Conservation (phyloP, 2,329 filamentous ascomycete species). For the Penicillium sp. region DNA sequence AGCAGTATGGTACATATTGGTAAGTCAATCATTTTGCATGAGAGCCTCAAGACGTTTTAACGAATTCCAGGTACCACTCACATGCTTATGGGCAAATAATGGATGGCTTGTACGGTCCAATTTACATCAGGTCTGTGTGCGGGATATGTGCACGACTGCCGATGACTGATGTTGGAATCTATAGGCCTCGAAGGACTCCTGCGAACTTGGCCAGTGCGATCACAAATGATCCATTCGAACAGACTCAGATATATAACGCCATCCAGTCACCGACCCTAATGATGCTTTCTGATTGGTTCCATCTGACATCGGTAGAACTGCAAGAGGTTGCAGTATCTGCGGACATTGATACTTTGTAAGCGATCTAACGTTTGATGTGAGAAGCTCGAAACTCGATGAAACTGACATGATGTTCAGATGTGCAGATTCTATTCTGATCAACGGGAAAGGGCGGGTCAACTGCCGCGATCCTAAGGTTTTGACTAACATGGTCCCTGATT, state of each 20-base stretch:
- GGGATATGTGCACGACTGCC: not conserved
- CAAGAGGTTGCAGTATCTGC: not conserved
- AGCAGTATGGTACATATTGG: conserved; percentile 16
- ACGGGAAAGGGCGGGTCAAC: conserved; percentile 20
- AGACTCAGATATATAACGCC: not conserved
- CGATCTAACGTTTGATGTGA: not conserved
- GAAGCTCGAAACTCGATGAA: not conserved
- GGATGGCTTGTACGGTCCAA: conserved; percentile 59
- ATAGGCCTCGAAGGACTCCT: not conserved
- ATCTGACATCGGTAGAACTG: conserved; percentile 50
- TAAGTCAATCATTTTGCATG: not conserved
- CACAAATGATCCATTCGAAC: not conserved
- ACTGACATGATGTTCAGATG: conserved; percentile 26
- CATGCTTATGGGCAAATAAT: conserved; percentile 58
- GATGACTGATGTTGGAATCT: not conserved
- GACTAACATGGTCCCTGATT: conserved; percentile 1
- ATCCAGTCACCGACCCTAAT: not conserved
- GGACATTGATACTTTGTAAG: not conserved
- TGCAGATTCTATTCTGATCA: conserved; percentile 18
- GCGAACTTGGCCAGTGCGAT: not conserved
- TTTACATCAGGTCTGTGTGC: conserved; percentile 19
- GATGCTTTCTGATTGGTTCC: conserved; percentile 58
- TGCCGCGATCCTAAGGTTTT: conserved; percentile 15
- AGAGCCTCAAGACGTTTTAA: not conserved
- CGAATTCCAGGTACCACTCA: conserved; percentile 42